Evolutionary conservation across 1,284 basidiomycete genomes (phyloP).

Genomic region (Phlebopus sp.): DNA sequence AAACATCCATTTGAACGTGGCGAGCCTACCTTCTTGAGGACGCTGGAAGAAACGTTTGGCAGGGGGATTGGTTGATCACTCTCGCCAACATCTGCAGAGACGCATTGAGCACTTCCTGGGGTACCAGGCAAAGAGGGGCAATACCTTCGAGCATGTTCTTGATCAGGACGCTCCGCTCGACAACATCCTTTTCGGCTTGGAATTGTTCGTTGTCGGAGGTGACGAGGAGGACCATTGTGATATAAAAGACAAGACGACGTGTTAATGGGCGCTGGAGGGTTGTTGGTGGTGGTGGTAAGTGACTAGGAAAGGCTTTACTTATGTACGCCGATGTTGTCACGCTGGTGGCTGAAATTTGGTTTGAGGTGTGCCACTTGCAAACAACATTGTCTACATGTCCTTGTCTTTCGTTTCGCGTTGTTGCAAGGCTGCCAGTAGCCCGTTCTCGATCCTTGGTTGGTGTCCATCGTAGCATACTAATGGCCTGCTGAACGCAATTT

Average conservation of each 20-base stretch:
- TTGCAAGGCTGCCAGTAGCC: constrained; percentile 34
- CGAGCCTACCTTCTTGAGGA: constrained; percentile 84
- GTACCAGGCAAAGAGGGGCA: constrained; percentile 6
- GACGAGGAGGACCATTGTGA: constrained; percentile 73
- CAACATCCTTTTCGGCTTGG: constrained; percentile 91
- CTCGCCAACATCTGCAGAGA: constrained; percentile 80
- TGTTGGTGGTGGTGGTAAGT: constrained; percentile 4
- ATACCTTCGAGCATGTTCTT: constrained; percentile 99
- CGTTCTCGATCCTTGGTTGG: constrained; percentile 52
- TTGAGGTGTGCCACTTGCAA: background rate
- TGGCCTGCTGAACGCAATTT: constrained; percentile 11
- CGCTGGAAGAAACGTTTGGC: constrained; percentile 94
- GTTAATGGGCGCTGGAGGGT: background rate
- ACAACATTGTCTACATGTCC: constrained; percentile 15
- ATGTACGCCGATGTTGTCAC: constrained; percentile 4
- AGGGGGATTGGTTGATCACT: constrained; percentile 92
- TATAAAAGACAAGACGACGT: constrained; percentile 3
- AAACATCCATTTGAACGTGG: constrained; percentile 9
- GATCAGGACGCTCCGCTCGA: constrained; percentile 93
- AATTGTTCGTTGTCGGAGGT: constrained; percentile 97
- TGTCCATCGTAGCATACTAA: background rate
- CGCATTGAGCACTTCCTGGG: constrained; percentile 14
- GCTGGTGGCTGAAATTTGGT: constrained; percentile 14
- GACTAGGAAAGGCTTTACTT: constrained; percentile 1
- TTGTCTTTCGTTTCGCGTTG: constrained; percentile 43